Evolutionary conservation across 2,329 filamentous ascomycete genomes (phyloP).

Genomic region (Fusarium staphyleae): DNA sequence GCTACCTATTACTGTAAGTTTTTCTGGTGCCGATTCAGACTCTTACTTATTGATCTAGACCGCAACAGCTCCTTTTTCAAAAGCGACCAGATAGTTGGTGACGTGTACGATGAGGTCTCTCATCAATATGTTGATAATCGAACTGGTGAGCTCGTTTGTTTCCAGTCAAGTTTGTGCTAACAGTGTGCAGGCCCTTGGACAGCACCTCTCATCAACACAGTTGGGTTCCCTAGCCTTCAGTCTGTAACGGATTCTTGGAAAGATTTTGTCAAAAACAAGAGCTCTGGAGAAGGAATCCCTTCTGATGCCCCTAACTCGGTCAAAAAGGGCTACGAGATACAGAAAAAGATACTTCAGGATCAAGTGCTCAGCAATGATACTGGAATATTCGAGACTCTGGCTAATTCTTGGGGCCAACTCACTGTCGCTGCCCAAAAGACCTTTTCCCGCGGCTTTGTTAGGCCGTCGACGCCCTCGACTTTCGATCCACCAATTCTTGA

Average conservation of each 20-base stretch:
- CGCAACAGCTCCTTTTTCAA: conserved; percentile 15
- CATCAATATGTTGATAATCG: conserved; percentile 8
- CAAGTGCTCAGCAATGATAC: conserved; percentile 12
- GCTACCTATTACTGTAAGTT: conserved; percentile 15
- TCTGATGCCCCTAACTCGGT: conserved; percentile 3
- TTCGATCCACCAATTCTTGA: conserved; percentile 14
- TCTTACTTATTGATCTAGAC: background rate
- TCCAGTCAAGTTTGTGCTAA: background rate
- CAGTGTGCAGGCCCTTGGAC: conserved; percentile 13
- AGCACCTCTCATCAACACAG: conserved; percentile 20
- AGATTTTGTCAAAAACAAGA: conserved; percentile 2
- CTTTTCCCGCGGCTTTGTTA: conserved; percentile 15
- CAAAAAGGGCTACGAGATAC: conserved; percentile 8
- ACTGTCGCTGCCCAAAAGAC: conserved; percentile 23
- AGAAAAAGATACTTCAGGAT: conserved; percentile 8
- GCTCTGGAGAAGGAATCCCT: conserved; percentile 1
- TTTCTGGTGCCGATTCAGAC: accelerated
- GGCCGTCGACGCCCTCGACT: conserved; percentile 1
- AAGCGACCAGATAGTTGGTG: conserved; percentile 8
- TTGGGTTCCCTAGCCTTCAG: conserved; percentile 10
- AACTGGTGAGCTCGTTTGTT: conserved; percentile 1
- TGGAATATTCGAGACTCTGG: conserved; percentile 21
- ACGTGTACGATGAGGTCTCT: conserved; percentile 11
- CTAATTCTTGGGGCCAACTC: conserved; percentile 16
- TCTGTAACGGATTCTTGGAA: conserved; percentile 6